phyloP scores from a whole-genome alignment of 2,329 filamentous ascomycete species.

The Xylariomycetidae sp. region DNA sequence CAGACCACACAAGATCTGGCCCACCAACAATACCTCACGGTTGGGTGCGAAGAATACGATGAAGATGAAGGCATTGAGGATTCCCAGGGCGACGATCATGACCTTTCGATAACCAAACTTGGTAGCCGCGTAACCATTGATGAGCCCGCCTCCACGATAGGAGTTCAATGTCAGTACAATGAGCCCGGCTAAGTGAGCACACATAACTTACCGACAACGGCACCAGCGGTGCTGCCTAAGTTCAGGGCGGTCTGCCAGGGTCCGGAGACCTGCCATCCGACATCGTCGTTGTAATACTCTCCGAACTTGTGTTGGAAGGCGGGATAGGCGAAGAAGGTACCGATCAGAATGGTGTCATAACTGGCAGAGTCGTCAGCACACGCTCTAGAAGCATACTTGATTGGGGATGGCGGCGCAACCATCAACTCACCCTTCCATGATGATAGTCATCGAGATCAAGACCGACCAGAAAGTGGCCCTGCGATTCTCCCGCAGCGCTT shows the following conservation, averaged over 20 bases:
- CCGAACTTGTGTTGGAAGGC: conserved; percentile 27
- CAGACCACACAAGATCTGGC: conserved; percentile 26
- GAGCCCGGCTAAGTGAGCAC: not conserved
- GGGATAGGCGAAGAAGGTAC: conserved; percentile 26
- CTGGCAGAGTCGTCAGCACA: conserved; percentile 9
- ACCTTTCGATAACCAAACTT: conserved; percentile 25
- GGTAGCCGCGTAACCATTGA: conserved; percentile 25
- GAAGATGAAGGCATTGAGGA: conserved; percentile 26
- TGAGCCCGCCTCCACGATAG: conserved; percentile 17
- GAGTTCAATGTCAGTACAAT: conserved; percentile 1
- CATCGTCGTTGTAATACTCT: conserved; percentile 14
- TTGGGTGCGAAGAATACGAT: conserved; percentile 23
- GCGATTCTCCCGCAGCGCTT: conserved; percentile 24
- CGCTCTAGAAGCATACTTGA: not conserved
- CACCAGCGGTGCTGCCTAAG: conserved; percentile 24
- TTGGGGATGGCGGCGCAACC: no score
- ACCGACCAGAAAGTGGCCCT: conserved; percentile 26
- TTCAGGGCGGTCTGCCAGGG: conserved; percentile 26
- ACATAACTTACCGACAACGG: conserved; percentile 22
- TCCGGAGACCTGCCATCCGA: conserved; percentile 22
- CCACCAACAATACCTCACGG: conserved; percentile 18
- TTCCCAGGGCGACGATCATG: conserved; percentile 22
- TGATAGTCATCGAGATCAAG: conserved; percentile 26
- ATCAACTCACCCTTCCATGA: conserved; percentile 30
- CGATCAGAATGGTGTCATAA: conserved; percentile 27